Evolutionary conservation across 2,329 filamentous ascomycete genomes (phyloP).

Genomic region (Trematosphaeria pertusa): DNA sequence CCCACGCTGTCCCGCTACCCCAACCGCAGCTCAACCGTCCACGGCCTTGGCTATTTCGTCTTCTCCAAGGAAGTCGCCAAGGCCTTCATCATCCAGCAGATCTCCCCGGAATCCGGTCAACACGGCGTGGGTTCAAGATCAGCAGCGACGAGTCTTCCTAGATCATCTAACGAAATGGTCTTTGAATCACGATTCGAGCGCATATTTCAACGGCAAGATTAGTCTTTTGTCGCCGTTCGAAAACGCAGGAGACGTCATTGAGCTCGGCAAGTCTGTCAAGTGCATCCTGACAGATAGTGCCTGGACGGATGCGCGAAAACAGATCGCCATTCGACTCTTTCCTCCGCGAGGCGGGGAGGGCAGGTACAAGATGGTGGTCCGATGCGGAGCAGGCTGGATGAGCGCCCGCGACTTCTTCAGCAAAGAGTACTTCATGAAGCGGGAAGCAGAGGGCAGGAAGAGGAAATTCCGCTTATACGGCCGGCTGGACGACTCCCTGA

Average conservation of each 20-base stretch:
- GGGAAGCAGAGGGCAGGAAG: conserved; percentile 8
- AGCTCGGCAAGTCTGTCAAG: conserved; percentile 34
- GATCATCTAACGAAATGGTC: conserved; percentile 35
- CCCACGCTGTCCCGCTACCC: conserved; percentile 8
- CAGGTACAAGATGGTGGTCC: conserved; percentile 33
- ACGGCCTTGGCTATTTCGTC: not conserved
- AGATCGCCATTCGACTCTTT: conserved; percentile 36
- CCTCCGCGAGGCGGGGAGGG: conserved; percentile 18
- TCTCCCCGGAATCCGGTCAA: conserved; percentile 23
- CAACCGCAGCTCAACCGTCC: conserved; percentile 6
- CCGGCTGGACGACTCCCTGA: conserved; percentile 6
- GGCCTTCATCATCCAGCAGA: conserved; percentile 9
- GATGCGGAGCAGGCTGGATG: conserved; percentile 40
- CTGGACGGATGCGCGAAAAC: conserved; percentile 23
- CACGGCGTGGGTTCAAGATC: conserved; percentile 22
- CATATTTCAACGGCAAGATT: conserved; percentile 38
- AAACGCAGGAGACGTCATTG: conserved; percentile 15
- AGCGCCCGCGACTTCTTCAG: conserved; percentile 37
- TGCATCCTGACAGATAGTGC: conserved; percentile 31
- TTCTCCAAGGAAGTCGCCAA: conserved; percentile 1
- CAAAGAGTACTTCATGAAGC: conserved; percentile 29
- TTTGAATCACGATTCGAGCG: conserved; percentile 35
- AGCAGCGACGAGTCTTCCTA: conserved; percentile 28
- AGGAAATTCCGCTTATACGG: not conserved
- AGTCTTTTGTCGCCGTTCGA: conserved; percentile 20